Evolutionary conservation across 441 rosid species (phyloP).

Genomic region (Syzygium syzygioides): DNA sequence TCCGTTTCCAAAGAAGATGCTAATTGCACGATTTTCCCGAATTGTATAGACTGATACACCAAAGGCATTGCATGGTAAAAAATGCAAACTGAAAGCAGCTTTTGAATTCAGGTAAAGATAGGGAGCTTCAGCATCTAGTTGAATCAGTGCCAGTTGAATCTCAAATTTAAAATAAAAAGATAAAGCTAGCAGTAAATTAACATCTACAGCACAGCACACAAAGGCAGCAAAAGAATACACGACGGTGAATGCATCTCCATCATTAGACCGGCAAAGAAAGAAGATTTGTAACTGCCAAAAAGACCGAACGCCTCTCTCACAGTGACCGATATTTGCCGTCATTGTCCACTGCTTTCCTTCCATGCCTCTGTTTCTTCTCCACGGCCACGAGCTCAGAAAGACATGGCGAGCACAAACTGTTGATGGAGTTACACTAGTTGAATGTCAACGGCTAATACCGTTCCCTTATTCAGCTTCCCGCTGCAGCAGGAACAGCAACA

Average conservation of each 20-base stretch:
- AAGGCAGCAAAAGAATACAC: not conserved
- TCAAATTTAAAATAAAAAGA: not conserved
- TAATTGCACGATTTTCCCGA: not conserved
- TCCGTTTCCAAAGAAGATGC: not conserved
- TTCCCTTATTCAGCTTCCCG: constrained; percentile 16
- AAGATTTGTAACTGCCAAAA: not conserved
- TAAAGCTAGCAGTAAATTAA: not conserved
- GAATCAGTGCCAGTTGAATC: not conserved
- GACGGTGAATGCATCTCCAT: not conserved
- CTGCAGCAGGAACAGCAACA: constrained; percentile 35
- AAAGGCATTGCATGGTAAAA: not conserved
- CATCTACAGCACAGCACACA: not conserved
- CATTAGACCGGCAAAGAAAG: not conserved
- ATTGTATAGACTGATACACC: not conserved
- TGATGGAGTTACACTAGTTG: not conserved
- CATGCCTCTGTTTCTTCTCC: not conserved
- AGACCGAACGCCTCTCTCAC: not conserved
- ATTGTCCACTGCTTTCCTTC: not conserved
- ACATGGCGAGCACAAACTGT: not conserved
- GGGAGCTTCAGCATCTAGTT: not conserved
- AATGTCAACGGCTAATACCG: not conserved
- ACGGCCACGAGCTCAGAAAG: not conserved
- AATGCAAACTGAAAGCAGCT: not conserved
- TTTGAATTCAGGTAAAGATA: not conserved
- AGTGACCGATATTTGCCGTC: not conserved